Percentiles rank a stretch among this genome's conserved stretches.
These are phyloP conservation scores for Chondrus crispus DNA, from an alignment of 23 red algal species.

Conservation along the genomic window DNA sequence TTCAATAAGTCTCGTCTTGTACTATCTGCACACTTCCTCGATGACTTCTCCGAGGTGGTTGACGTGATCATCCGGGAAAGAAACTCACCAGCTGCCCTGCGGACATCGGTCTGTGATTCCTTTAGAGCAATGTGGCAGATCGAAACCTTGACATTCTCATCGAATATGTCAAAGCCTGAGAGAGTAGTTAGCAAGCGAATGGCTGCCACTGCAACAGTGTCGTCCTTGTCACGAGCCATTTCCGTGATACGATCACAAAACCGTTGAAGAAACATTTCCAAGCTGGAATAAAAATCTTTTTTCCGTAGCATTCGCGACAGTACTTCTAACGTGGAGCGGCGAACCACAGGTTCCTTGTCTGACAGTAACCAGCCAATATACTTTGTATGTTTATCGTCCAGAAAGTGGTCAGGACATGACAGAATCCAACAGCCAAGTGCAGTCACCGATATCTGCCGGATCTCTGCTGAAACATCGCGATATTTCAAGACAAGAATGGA, in stretches of 20 bases:
- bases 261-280: slow-evolving; percentile 71
- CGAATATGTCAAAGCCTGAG: background rate
- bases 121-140: slow-evolving; percentile 37
- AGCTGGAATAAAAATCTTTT: slow-evolving; percentile 34
- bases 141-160: background rate
- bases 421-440: slow-evolving; percentile 77
- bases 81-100: slow-evolving; percentile 53
- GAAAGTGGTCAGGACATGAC: slow-evolving; percentile 69
- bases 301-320: slow-evolving; percentile 37
- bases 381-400: slow-evolving; percentile 81
- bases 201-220: slow-evolving; percentile 54
- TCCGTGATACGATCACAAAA: slow-evolving; percentile 76
- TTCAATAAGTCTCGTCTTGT: background rate
- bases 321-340: slow-evolving; percentile 48
- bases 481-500: slow-evolving; percentile 70
- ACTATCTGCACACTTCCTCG: background rate
- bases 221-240: slow-evolving; percentile 85
- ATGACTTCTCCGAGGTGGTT: background rate
- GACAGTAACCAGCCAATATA: slow-evolving; percentile 92
- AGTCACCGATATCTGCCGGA: slow-evolving; percentile 47
- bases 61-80: slow-evolving; percentile 14
- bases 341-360: slow-evolving; percentile 77
- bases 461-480: slow-evolving; percentile 72
- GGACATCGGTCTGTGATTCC: slow-evolving; percentile 32
- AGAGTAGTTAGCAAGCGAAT: slow-evolving; percentile 62